Evolutionary conservation across 805 yeast genomes (phyloP).

Genomic region (Brettanomyces nanus): DNA sequence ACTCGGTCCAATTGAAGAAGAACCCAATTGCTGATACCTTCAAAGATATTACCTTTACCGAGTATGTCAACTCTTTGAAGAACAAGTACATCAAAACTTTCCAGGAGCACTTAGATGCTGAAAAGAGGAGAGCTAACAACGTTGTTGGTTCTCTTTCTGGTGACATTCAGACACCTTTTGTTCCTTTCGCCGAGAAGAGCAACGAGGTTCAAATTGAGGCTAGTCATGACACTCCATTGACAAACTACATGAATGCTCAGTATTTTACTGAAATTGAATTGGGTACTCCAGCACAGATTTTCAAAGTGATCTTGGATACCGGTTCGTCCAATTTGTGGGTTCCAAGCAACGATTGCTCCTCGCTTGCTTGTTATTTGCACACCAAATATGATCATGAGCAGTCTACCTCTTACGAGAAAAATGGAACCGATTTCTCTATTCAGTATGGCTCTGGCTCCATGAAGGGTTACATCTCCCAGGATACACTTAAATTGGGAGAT

Average conservation of each 20-base stretch:
- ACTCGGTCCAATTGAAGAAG: slow-evolving; percentile 39
- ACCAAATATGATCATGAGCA: slow-evolving; percentile 77
- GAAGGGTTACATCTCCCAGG: slow-evolving; percentile 89
- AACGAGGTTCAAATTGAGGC: not conserved
- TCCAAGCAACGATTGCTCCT: slow-evolving; percentile 80
- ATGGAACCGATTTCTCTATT: slow-evolving; percentile 80
- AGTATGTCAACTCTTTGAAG: slow-evolving; percentile 41
- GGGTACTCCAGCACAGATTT: slow-evolving; percentile 90
- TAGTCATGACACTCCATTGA: slow-evolving; percentile 71
- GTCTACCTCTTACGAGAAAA: slow-evolving; percentile 78
- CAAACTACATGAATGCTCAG: slow-evolving; percentile 93
- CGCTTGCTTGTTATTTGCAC: slow-evolving; percentile 94
- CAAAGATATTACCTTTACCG: slow-evolving; percentile 34
- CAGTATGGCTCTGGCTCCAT: slow-evolving; percentile 90
- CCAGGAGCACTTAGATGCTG: slow-evolving; percentile 24
- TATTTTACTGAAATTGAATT: slow-evolving; percentile 84
- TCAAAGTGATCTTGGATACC: slow-evolving; percentile 92
- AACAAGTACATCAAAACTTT: slow-evolving; percentile 38
- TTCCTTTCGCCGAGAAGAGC: slow-evolving; percentile 33
- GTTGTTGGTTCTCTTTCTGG: slow-evolving; percentile 10
- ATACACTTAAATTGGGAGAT: slow-evolving; percentile 73
- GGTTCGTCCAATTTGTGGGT: slow-evolving; percentile 98
- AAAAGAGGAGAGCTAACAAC: slow-evolving; percentile 15
- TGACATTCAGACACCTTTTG: slow-evolving; percentile 24
- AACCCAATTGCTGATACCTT: slow-evolving; percentile 40